Conservation (phyloP, 352 stramenopile species). For the Phytophthora hibernalis region DNA sequence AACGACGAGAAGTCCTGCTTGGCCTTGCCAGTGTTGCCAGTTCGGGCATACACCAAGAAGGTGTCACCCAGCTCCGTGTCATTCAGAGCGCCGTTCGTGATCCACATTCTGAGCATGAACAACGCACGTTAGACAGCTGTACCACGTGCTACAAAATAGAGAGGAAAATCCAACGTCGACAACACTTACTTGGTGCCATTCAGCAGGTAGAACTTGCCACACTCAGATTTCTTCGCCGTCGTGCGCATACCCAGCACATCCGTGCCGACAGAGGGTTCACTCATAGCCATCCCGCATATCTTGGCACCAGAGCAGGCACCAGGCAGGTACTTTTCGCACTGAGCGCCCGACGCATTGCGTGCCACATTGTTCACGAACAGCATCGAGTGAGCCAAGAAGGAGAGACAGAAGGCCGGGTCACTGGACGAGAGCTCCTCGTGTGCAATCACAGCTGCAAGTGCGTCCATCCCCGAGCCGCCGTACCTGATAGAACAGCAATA, state of each 20-base stretch:
- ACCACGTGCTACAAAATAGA: not conserved
- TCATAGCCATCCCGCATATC: slow-evolving; percentile 99
- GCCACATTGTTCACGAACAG: slow-evolving; percentile 95
- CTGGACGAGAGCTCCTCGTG: slow-evolving; percentile 97
- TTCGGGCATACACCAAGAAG: slow-evolving; percentile 98
- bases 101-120: slow-evolving; percentile 94
- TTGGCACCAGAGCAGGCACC: slow-evolving; percentile 91
- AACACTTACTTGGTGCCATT: slow-evolving; percentile 84
- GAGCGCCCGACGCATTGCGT: slow-evolving; percentile 89
- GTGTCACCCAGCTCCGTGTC: slow-evolving; percentile 95
- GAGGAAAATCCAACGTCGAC: not conserved
- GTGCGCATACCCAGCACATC: slow-evolving; percentile 97
- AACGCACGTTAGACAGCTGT: slow-evolving; percentile 3
- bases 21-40: slow-evolving; percentile 83
- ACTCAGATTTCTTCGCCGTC: slow-evolving; percentile 88
- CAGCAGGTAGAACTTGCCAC: slow-evolving; percentile 92
- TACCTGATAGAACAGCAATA: slow-evolving; percentile 57
- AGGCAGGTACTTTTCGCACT: slow-evolving; percentile 92
- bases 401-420: slow-evolving; percentile 98
- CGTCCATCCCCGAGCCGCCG: slow-evolving; percentile 96
- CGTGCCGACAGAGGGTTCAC: slow-evolving; percentile 96
- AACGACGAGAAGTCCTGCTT: slow-evolving; percentile 97
- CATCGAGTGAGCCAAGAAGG: slow-evolving; percentile 96
- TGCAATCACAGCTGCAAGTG: slow-evolving; percentile 94
- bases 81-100: slow-evolving; percentile 99